Conservation (phyloP, 73 alveolate genomes). For the Paramecium biaurelia region DNA sequence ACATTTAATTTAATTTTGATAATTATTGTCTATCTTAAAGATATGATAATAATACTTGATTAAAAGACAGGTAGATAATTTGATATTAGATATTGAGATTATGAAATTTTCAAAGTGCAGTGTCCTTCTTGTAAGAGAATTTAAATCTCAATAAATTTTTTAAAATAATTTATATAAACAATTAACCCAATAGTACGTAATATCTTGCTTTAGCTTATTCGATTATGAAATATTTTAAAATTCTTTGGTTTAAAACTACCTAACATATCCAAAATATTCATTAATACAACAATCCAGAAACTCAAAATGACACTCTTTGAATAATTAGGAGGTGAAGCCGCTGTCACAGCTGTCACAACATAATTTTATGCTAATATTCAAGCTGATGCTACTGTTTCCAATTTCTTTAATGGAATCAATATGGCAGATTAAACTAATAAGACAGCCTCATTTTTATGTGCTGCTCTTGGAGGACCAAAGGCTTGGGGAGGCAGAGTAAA, state of each 20-base stretch:
- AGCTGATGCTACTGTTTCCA: slow-evolving; percentile 67
- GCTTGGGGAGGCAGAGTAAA: slow-evolving; percentile 19
- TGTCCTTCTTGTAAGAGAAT: not conserved
- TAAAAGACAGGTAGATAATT: not conserved
- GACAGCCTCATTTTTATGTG: slow-evolving; percentile 58
- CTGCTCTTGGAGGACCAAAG: slow-evolving; percentile 71
- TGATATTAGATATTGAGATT: not conserved
- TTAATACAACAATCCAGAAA: not conserved
- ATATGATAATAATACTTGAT: not conserved
- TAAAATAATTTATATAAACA: not conserved
- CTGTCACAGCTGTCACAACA: slow-evolving; percentile 66
- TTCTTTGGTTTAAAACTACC: not conserved
- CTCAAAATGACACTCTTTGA: not conserved
- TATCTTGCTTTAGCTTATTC: not conserved
- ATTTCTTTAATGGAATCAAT: slow-evolving; percentile 70
- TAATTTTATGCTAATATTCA: slow-evolving; percentile 65
- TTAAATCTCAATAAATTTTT: not conserved
- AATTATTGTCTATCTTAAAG: not conserved
- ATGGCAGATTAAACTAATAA: slow-evolving; percentile 55
- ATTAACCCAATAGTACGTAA: not conserved
- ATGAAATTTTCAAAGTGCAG: not conserved
- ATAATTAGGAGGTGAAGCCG: slow-evolving; percentile 71
- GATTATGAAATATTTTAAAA: not conserved
- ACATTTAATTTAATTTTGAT: not conserved
- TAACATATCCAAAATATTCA: not conserved